phyloP scores from a whole-genome alignment of 768 basidiomycete genomes.

The Candolleomyces eurysporus region DNA sequence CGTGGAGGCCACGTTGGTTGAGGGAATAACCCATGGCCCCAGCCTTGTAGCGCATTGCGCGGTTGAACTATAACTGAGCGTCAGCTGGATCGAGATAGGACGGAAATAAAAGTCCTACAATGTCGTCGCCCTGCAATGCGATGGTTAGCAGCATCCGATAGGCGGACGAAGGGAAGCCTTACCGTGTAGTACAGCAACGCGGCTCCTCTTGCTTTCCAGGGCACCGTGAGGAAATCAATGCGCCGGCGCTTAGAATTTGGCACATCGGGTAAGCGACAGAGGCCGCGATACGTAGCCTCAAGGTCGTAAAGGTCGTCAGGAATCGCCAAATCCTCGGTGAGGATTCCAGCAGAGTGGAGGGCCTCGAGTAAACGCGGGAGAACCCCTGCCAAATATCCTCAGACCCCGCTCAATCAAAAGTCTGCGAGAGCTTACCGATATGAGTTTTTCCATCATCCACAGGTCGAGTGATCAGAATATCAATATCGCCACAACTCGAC shows the following conservation, averaged over 20 bases:
- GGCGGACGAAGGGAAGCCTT: constrained; percentile 19
- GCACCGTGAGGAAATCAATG: constrained; percentile 84
- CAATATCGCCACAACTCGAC: constrained; percentile 85
- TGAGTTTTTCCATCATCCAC: constrained; percentile 74
- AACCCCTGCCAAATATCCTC: constrained; percentile 42
- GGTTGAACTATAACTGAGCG: constrained; percentile 68
- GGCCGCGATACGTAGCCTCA: constrained; percentile 80
- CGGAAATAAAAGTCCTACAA: constrained; percentile 41
- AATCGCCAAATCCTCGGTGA: constrained; percentile 78
- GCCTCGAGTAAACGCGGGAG: constrained; percentile 54
- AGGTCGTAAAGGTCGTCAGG: constrained; percentile 67
- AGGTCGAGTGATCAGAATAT: constrained; percentile 81
- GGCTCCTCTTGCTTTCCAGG: constrained; percentile 76
- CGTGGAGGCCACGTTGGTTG: constrained; percentile 83
- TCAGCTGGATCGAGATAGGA: neutral
- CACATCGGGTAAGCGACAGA: constrained; percentile 56
- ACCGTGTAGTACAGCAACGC: constrained; percentile 93
- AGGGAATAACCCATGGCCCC: constrained; percentile 77
- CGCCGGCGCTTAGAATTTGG: constrained; percentile 53
- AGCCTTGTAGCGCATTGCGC: constrained; percentile 84
- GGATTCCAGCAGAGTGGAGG: constrained; percentile 55
- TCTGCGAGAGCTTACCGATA: constrained; percentile 43
- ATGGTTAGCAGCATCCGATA: constrained; percentile 1
- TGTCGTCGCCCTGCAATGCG: constrained; percentile 72
- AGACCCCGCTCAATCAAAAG: constrained; percentile 1